A percentile compares a stretch with the other conserved stretches of the same genome.
phyloP scores from a whole-genome alignment of 176 grass and related monocot genomes.

The Zea mays region Zm-B73-REFERENCE-NAM-5.0 NC_050098.1:126073501-126074000 shows the following conservation, averaged over 20 bases:
- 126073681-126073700: conserved; percentile 12
- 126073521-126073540: conserved; percentile 15
- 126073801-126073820: conserved; percentile 92
- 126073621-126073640: conserved; percentile 17
- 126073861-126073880: conserved; percentile 92
- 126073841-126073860: conserved; percentile 86
- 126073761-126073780: conserved; percentile 90
- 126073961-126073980: not conserved
- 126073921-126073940: conserved; percentile 1
- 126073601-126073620: conserved; percentile 39
- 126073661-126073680: conserved; percentile 3
- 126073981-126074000: not conserved
- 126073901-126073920: conserved; percentile 96
- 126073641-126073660: conserved; percentile 22
- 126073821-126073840: conserved; percentile 93
- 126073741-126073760: conserved; percentile 93
- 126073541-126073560: not conserved
- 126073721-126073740: conserved; percentile 96
- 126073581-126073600: conserved; percentile 32
- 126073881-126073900: conserved; percentile 89
- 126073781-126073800: conserved; percentile 79
- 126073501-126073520: not conserved
- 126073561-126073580: conserved; percentile 75
- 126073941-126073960: not conserved
- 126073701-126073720: conserved; percentile 96